phyloP scores from a whole-genome alignment of 805 yeast genomes.

The Wickerhamomyces hampshirensis region DNA sequence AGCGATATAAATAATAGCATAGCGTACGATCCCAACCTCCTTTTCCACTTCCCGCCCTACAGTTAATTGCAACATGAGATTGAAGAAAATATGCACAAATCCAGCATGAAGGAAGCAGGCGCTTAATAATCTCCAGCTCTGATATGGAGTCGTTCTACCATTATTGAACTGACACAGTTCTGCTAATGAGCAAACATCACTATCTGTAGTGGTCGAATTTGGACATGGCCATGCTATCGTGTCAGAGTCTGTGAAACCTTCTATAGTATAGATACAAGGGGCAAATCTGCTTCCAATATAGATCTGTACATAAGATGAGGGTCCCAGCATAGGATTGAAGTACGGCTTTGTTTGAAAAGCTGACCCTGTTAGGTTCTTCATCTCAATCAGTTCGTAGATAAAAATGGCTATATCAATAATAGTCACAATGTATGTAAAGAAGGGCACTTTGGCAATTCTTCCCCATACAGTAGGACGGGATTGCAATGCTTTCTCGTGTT shows the following conservation, averaged over 20 bases:
- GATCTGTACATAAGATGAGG: constrained; percentile 60
- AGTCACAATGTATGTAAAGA: constrained; percentile 24
- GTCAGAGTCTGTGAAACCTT: constrained; percentile 44
- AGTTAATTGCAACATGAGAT: constrained; percentile 53
- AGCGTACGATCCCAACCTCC: constrained; percentile 50
- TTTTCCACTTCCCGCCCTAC: constrained; percentile 58
- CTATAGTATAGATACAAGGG: constrained; percentile 61
- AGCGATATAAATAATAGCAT: constrained; percentile 48
- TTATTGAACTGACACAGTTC: constrained; percentile 57
- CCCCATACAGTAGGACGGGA: no score
- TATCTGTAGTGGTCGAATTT: constrained; percentile 49
- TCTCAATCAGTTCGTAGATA: constrained; percentile 52
- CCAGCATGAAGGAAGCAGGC: constrained; percentile 77
- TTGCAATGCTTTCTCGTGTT: no score
- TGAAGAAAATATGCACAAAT: constrained; percentile 60
- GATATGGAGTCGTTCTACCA: constrained; percentile 42
- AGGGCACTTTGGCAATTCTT: constrained; percentile 4
- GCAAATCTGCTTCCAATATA: constrained; percentile 67
- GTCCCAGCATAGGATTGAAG: constrained; percentile 78
- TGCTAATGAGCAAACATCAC: constrained; percentile 51
- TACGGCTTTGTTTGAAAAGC: constrained; percentile 66
- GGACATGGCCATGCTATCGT: constrained; percentile 58
- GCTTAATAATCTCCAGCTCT: constrained; percentile 66
- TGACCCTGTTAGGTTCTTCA: constrained; percentile 56
- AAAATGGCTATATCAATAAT: constrained; percentile 50